Evolutionary conservation across 2,329 filamentous ascomycete genomes (phyloP).

Genomic region (Pyricularia sp.): DNA sequence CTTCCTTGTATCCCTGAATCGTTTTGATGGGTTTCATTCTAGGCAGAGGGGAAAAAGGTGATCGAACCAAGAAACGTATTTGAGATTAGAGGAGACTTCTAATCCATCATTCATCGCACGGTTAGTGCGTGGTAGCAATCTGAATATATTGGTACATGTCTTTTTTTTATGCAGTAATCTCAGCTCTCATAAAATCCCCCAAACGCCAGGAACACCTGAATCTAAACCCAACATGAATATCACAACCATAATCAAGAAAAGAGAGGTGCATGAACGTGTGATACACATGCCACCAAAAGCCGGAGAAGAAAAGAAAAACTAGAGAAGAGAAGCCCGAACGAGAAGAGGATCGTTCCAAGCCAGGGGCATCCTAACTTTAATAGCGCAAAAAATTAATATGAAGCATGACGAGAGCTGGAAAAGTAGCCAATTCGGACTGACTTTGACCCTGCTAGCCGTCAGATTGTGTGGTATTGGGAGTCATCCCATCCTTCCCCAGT

Average conservation of each 20-base stretch:
- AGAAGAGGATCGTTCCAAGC: background rate
- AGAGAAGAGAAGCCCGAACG: background rate
- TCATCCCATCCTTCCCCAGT: background rate
- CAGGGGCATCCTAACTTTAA: background rate
- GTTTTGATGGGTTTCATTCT: background rate
- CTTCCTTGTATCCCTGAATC: too few relatives aligned
- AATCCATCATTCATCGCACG: background rate
- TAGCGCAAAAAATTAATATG: background rate
- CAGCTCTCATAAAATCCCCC: background rate
- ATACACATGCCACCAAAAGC: background rate
- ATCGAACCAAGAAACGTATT: background rate
- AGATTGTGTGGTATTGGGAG: background rate
- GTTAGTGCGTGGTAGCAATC: background rate
- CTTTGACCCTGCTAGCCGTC: background rate
- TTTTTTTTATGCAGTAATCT: background rate
- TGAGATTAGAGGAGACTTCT: background rate
- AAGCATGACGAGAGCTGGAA: background rate
- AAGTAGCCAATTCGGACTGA: background rate
- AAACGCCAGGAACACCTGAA: background rate
- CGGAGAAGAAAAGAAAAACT: background rate
- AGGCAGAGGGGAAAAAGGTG: background rate
- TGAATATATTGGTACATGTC: background rate
- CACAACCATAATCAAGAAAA: background rate
- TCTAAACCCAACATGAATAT: background rate
- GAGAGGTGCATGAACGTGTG: background rate